Percentiles rank a stretch among this genome's conserved stretches.
phyloP scores from a whole-genome alignment of 2,329 filamentous ascomycete genomes.

The Geosmithia morbida region DNA sequence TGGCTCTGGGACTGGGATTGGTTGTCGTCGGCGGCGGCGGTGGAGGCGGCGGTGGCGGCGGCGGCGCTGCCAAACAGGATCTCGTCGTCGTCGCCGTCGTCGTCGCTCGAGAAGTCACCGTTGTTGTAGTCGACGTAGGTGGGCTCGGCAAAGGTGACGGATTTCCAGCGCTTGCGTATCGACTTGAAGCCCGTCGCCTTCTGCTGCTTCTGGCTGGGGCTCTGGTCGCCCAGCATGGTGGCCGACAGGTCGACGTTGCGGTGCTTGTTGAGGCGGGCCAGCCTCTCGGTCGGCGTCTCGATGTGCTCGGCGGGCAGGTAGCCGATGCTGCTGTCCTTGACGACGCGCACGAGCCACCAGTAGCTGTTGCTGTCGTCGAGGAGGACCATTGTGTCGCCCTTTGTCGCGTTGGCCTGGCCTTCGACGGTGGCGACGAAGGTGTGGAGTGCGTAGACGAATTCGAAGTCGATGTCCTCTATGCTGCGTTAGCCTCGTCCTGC shows the following conservation, averaged over 20 bases:
- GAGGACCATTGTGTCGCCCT: constrained; percentile 97
- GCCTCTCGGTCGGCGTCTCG: constrained; percentile 87
- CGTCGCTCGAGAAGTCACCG: constrained; percentile 72
- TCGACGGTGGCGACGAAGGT: constrained; percentile 97
- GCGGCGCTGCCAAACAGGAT: constrained; percentile 24
- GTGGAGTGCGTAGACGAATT: constrained; percentile 96
- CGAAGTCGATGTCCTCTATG: constrained; percentile 98
- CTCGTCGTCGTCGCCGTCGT: constrained; percentile 39
- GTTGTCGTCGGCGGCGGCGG: constrained; percentile 13
- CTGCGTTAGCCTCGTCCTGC: background rate
- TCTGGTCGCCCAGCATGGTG: constrained; percentile 46
- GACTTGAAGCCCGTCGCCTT: constrained; percentile 56
- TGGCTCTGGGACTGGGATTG: constrained; percentile 15
- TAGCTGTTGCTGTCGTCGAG: constrained; percentile 98
- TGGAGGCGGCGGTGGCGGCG: constrained; percentile 9
- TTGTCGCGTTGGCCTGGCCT: constrained; percentile 94
- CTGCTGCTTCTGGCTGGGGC: constrained; percentile 54
- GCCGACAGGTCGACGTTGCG: constrained; percentile 77
- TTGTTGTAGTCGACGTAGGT: constrained; percentile 84
- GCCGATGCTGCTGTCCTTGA: constrained; percentile 94
- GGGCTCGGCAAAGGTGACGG: constrained; percentile 69
- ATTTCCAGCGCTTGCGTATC: constrained; percentile 75
- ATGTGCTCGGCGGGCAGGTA: constrained; percentile 97
- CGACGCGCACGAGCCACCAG: constrained; percentile 96
- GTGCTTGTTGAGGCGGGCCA: constrained; percentile 93